Evolutionary conservation across 2,329 filamentous ascomycete species (phyloP).

Genomic region (Parascedosporium putredinis): DNA sequence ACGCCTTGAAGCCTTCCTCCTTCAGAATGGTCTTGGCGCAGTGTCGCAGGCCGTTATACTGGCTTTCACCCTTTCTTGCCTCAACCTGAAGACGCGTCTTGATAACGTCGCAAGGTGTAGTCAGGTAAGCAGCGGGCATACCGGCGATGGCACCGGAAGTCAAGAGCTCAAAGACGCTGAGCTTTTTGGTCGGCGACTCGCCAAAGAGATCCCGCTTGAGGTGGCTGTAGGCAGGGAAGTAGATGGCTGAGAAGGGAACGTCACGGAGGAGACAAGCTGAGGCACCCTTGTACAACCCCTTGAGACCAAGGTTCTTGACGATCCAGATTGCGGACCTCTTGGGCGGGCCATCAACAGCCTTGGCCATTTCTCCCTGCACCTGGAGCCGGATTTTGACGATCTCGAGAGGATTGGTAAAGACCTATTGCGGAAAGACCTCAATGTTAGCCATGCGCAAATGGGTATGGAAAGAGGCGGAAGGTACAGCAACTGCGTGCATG

Average conservation of each 20-base stretch:
- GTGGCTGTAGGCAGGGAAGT: slow-evolving; percentile 95
- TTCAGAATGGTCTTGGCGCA: slow-evolving; percentile 72
- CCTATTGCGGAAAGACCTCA: slow-evolving; percentile 31
- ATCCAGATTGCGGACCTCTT: slow-evolving; percentile 97
- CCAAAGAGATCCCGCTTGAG: slow-evolving; percentile 91
- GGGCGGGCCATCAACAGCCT: slow-evolving; percentile 66
- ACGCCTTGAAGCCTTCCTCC: slow-evolving; percentile 89
- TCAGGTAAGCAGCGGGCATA: slow-evolving; percentile 88
- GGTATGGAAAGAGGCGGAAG: neutral
- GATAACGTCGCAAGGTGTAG: slow-evolving; percentile 96
- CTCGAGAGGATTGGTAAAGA: slow-evolving; percentile 95
- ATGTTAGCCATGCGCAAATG: neutral
- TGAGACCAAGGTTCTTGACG: slow-evolving; percentile 82
- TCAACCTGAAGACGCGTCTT: slow-evolving; percentile 98
- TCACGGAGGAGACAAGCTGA: slow-evolving; percentile 90
- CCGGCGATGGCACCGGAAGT: slow-evolving; percentile 90
- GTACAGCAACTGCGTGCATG: neutral
- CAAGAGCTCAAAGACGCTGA: slow-evolving; percentile 82
- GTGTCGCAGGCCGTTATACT: slow-evolving; percentile 80
- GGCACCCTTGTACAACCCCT: slow-evolving; percentile 94
- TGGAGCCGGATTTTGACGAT: slow-evolving; percentile 99
- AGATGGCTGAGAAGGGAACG: slow-evolving; percentile 96
- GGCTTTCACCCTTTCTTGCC: slow-evolving; percentile 84
- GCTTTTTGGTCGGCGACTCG: slow-evolving; percentile 75
- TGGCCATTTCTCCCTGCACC: slow-evolving; percentile 91